phyloP scores from a whole-genome alignment of 2,329 filamentous ascomycete species.

The Trichoderma asperellum region DNA sequence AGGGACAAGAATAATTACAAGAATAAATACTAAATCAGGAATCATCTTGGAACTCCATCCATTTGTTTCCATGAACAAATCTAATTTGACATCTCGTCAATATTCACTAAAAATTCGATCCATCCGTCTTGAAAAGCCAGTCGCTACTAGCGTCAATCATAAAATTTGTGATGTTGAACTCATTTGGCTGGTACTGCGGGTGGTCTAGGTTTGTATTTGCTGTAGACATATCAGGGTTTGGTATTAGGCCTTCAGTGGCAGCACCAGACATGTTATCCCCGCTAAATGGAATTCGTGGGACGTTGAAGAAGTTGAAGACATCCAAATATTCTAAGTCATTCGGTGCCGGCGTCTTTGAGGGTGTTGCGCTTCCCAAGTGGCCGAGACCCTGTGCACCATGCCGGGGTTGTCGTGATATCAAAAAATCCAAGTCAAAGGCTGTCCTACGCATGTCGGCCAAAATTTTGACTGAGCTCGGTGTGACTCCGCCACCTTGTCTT shows the following conservation, averaged over 20 bases:
- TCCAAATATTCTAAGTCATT: conserved; percentile 90
- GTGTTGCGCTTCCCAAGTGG: conserved; percentile 58
- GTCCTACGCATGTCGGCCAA: conserved; percentile 89
- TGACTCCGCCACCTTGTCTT: conserved; percentile 72
- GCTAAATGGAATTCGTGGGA: conserved; percentile 69
- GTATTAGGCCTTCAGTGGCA: conserved; percentile 30
- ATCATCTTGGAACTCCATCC: not conserved
- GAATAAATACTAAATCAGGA: not conserved
- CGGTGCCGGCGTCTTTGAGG: conserved; percentile 70
- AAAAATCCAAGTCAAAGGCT: conserved; percentile 85
- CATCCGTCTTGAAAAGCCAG: conserved; percentile 69
- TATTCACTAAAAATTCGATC: conserved; percentile 36
- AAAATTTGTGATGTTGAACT: conserved; percentile 79
- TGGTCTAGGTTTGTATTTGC: conserved; percentile 35
- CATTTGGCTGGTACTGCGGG: conserved; percentile 49
- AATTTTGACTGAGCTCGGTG: conserved; percentile 82
- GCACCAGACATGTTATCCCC: conserved; percentile 41
- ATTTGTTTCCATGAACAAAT: not conserved
- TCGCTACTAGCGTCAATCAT: conserved; percentile 75
- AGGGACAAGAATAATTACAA: not conserved
- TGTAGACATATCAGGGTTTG: conserved; percentile 37
- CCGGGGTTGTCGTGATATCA: conserved; percentile 80
- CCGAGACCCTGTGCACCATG: conserved; percentile 48
- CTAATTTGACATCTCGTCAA: not conserved
- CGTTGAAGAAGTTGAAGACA: conserved; percentile 94